phyloP scores from a whole-genome alignment of 2,329 filamentous ascomycete species.

The Chaetomium globosum region DNA sequence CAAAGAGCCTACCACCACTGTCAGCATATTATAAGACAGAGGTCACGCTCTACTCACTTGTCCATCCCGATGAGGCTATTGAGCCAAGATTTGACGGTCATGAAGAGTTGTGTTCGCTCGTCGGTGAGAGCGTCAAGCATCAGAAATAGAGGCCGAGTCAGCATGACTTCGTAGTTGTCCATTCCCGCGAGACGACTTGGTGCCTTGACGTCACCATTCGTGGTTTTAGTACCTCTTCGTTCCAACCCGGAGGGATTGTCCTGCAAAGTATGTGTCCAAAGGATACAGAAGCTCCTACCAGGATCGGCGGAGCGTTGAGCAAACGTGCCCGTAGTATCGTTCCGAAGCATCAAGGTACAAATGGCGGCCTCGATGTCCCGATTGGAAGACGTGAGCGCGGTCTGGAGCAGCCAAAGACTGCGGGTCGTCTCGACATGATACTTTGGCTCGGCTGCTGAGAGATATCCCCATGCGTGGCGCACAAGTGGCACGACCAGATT shows the following conservation, averaged over 20 bases:
- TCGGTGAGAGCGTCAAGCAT: slow-evolving; percentile 77
- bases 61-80: slow-evolving; percentile 66
- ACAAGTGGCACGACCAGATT: slow-evolving; percentile 70
- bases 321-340: slow-evolving; percentile 53
- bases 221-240: slow-evolving; percentile 53
- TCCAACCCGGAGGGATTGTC: slow-evolving; percentile 55
- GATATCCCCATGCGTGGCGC: slow-evolving; percentile 72
- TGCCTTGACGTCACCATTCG: slow-evolving; percentile 43
- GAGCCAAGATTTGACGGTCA: slow-evolving; percentile 80
- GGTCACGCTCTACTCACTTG: slow-evolving; percentile 50
- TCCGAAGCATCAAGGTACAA: slow-evolving; percentile 65
- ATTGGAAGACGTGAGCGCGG: slow-evolving; percentile 65
- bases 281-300: slow-evolving; percentile 69
- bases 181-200: slow-evolving; percentile 54
- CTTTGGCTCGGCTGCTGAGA: slow-evolving; percentile 82
- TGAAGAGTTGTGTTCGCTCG: slow-evolving; percentile 71
- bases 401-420: slow-evolving; percentile 83
- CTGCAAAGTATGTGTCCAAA: slow-evolving; percentile 80
- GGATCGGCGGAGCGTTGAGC: slow-evolving; percentile 58
- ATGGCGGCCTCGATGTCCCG: slow-evolving; percentile 81
- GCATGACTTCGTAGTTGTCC: slow-evolving; percentile 70
- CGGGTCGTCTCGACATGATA: slow-evolving; percentile 92
- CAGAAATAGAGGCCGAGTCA: slow-evolving; percentile 79
- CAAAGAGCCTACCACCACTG: slow-evolving; percentile 56
- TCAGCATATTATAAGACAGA: slow-evolving; percentile 16